phyloP scores from a whole-genome alignment of 129 eudicot species.

The Artemisia argyi region DNA sequence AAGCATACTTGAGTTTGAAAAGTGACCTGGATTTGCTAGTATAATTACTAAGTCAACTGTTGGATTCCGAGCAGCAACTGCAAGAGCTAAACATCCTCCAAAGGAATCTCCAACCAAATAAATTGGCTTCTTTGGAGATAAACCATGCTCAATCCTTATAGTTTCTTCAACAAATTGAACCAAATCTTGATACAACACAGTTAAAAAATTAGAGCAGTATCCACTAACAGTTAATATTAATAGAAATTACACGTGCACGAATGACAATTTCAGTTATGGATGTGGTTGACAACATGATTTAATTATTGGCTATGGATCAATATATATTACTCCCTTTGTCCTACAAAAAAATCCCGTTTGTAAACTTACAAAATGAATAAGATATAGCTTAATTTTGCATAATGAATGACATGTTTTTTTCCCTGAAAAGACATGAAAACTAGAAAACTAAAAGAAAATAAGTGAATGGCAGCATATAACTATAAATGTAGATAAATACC shows the following conservation, averaged over 20 bases:
- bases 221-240: too few species aligned
- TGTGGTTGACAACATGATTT: too few species aligned
- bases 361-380: too few species aligned
- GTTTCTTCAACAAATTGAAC: constrained; percentile 55
- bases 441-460: not conserved
- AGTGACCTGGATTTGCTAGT: constrained; percentile 75
- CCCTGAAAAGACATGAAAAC: too few species aligned
- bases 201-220: not conserved
- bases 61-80: constrained; percentile 86
- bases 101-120: constrained; percentile 82
- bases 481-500: constrained; percentile 31
- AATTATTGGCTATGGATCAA: too few species aligned
- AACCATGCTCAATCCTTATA: constrained; percentile 64
- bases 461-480: not conserved
- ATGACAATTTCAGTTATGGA: too few species aligned
- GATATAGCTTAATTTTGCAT: too few species aligned
- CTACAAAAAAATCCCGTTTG: too few species aligned
- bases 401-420: too few species aligned
- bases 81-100: constrained; percentile 85
- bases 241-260: too few species aligned
- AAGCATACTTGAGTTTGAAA: not conserved
- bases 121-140: constrained; percentile 69
- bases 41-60: constrained; percentile 62
- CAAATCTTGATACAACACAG: constrained; percentile 42
- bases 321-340: too few species aligned